Evolutionary conservation across 176 grass and related monocot species (phyloP), one percentile per base, ranked within the genome.

Genomic region (Musa schizocarpa): DNA sequence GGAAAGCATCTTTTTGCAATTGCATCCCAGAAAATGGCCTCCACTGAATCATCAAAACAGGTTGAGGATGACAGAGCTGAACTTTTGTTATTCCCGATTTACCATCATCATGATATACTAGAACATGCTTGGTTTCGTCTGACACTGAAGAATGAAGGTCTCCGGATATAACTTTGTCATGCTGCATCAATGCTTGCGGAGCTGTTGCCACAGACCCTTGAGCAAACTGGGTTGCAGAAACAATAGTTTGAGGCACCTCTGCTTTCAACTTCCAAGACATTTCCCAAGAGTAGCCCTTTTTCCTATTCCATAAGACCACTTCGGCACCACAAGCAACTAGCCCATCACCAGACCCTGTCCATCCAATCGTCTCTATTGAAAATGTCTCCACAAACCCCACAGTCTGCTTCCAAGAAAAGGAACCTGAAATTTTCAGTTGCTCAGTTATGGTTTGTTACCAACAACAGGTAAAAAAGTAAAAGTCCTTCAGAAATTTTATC

Each of bases 1-100:
- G 78, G 72, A 77, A 90, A 69, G 1, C 56, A 77, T 77, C 80
- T 50, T 72, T 68, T 73, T 77, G 64, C 16, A 52, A 50, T 72
- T 87, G 50, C 8, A 23, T 10, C 13, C 17, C 17, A 74, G 69
- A 13, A 22, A 58, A 72, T 76, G 93, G 88, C 78, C 93, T 88
- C 93, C 93, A 97, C 65, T 97, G 93, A 85, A 97, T 97, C 86
- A 87, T 87, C 11, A 77, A 84, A 73, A 97, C 86, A 69, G 85
- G 74, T 53, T 83, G 84, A 20, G 90, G 88, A 85, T 97, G 93
- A 19, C 10, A 65, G 27, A 97, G 85, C 49, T 93, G 85, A 59
- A 80, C 59, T 87, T 81, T 84, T 56, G 76, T 73, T 34, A 85
- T 52, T 11, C 90, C 82, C 61, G 69, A 76, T 77, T 83, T 97